Evolutionary conservation across 2,329 filamentous ascomycete genomes (phyloP), one percentile per base, ranked within the genome.

Genomic region (Gnomoniopsis smithogilvyi): DNA sequence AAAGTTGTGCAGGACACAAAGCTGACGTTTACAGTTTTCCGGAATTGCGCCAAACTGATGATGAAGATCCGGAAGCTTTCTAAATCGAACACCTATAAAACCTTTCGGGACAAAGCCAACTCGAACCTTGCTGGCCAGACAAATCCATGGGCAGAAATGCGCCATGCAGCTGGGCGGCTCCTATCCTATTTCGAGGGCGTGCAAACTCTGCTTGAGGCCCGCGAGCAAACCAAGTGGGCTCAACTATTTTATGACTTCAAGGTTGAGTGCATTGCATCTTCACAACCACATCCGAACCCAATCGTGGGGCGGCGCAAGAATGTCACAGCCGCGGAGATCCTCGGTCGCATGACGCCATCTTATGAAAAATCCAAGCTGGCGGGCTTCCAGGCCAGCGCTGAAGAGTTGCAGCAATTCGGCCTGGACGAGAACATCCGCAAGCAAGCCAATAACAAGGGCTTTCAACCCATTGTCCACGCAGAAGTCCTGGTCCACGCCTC

Each of bases 391-490:
- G 22, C 51, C 15, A 43, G 63, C 22, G 61, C 64, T 1, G 58
- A 59, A n/a, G 62, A 64, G 1, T 47, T 69, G 22, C 47, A 67
- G 26, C 51, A 21, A 1, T 64, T 65, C 46, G 45, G 60, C 15
- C 63, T 67, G 10, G 54, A 66, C n/a, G n/a, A 6, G 1, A 6
- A 47, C 14, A 64, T 65, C 24, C 38, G 30, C n/a, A 11, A 52
- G 2, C 47, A 60, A 15, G 61, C 26, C 34, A 38, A 57, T 1
- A 64, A 56, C 1, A 0, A 11, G 0, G 12, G 19, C 1, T 72
- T 70, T 38, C 67, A 10, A 4, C 71, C 72, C 0, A 59, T 61
- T 6, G 73, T 78, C 0, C 75, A 78, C 50, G 67, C 71, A 1
- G 74, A 77, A 48, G 56, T 74, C 0, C 61, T 71, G 0, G 62